Conservation (phyloP, 2,329 filamentous ascomycete species). For the Neonectria hederae region DNA sequence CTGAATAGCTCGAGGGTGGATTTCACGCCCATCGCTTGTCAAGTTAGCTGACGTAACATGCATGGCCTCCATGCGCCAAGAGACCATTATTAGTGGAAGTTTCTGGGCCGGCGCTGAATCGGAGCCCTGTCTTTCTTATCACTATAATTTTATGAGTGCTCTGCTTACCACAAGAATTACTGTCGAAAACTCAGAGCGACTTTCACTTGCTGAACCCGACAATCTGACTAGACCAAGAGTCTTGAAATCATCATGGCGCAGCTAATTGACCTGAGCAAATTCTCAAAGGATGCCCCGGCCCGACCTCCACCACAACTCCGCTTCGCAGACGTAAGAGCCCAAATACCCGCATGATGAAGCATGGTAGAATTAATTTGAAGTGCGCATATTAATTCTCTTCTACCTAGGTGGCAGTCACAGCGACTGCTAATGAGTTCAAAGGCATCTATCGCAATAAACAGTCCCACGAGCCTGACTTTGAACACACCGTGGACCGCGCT, state of each 20-base stretch:
- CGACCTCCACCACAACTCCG: slow-evolving; percentile 33
- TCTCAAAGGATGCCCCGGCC: slow-evolving; percentile 35
- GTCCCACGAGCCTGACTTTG: slow-evolving; percentile 57
- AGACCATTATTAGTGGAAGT: slow-evolving; percentile 17
- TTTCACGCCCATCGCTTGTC: neutral
- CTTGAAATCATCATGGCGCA: slow-evolving; percentile 28
- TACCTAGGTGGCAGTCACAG: slow-evolving; percentile 49
- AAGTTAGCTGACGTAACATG: slow-evolving; percentile 35
- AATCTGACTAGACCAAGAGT: neutral
- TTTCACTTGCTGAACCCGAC: neutral
- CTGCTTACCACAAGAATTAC: neutral
- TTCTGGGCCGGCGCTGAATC: slow-evolving; percentile 23
- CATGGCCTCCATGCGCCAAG: slow-evolving; percentile 19
- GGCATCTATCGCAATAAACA: slow-evolving; percentile 61
- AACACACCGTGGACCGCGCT: slow-evolving; percentile 53
- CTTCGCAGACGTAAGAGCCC: slow-evolving; percentile 38
- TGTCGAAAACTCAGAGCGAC: neutral
- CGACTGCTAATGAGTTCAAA: slow-evolving; percentile 56
- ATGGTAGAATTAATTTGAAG: too few relatives aligned
- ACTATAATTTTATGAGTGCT: neutral
- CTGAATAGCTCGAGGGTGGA: neutral
- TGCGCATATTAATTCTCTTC: neutral
- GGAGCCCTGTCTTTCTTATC: neutral
- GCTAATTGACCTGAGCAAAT: slow-evolving; percentile 35
- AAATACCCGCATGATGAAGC: neutral